These are phyloP conservation scores for Uronychia binucleata DNA, from an alignment of 73 alveolate species.

Conservation along the genomic window DNA sequence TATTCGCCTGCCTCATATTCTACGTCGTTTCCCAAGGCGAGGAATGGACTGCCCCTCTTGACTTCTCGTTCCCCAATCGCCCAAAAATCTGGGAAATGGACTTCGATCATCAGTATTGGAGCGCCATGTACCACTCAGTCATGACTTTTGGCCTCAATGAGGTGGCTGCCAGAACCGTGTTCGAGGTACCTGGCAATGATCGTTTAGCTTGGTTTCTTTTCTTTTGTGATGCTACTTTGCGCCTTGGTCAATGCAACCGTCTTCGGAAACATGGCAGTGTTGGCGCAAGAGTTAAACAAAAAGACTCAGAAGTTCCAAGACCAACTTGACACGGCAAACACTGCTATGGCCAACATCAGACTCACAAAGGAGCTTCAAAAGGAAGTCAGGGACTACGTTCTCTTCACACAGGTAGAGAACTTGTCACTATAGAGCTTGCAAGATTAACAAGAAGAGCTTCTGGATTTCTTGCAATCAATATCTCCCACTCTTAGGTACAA, in stretches of 20 bases:
- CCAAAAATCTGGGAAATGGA: background rate
- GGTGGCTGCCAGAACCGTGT: background rate
- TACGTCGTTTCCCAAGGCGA: slow-evolving; percentile 11
- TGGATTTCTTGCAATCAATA: slow-evolving; percentile 8
- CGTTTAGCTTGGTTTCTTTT: slow-evolving; percentile 10
- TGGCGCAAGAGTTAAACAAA: slow-evolving; percentile 25
- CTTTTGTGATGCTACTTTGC: slow-evolving; percentile 24
- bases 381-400: slow-evolving; percentile 21
- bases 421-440: slow-evolving; percentile 13
- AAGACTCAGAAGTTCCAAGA: slow-evolving; percentile 28
- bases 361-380: slow-evolving; percentile 12
- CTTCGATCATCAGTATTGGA: background rate
- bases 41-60: slow-evolving; percentile 39
- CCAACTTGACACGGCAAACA: slow-evolving; percentile 41
- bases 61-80: background rate
- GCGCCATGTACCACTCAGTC: background rate
- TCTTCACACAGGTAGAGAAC: slow-evolving; percentile 18
- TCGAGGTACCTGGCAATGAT: background rate
- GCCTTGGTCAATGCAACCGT: slow-evolving; percentile 37
- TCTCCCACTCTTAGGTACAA: slow-evolving; percentile 42
- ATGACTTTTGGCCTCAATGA: slow-evolving; percentile 5
- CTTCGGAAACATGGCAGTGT: slow-evolving; percentile 42
- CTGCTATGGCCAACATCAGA: slow-evolving; percentile 43
- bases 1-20: slow-evolving; percentile 40
- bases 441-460: slow-evolving; percentile 46